Percentiles rank a stretch among this genome's conserved stretches.
These are phyloP conservation scores for Podaxis carcinomalis DNA, from an alignment of 768 basidiomycete species.

Conservation along the genomic window DNA sequence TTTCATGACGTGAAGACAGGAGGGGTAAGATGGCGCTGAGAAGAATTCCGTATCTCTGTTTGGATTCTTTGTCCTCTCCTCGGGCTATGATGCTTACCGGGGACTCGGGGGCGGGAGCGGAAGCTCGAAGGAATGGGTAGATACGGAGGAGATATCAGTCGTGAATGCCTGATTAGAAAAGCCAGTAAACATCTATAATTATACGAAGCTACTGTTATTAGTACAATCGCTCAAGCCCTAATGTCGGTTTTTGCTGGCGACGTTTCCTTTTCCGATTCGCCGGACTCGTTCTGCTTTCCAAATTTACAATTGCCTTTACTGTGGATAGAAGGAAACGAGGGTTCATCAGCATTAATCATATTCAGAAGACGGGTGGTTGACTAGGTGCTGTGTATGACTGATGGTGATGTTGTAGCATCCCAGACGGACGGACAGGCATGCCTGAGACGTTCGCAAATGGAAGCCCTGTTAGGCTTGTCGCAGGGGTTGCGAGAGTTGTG, in stretches of 20 bases:
- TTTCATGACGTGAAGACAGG: conserved; percentile 9
- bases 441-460: neutral
- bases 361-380: conserved; percentile 1
- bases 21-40: neutral
- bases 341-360: conserved; percentile 10
- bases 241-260: neutral
- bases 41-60: neutral
- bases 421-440: neutral
- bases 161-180: conserved; percentile 6
- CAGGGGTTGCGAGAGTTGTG: neutral
- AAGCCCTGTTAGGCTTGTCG: neutral
- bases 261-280: conserved; percentile 7
- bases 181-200: conserved; percentile 1
- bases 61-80: neutral
- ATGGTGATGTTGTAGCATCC: conserved; percentile 2
- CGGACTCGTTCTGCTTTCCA: neutral
- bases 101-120: conserved; percentile 5
- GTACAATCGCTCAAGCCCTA: neutral
- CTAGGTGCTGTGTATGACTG: conserved; percentile 2
- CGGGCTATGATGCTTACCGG: conserved; percentile 7
- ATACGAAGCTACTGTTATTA: neutral
- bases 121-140: conserved; percentile 2
- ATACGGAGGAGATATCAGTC: conserved; percentile 9
- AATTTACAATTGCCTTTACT: conserved; percentile 3
- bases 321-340: conserved; percentile 1